Conservation (phyloP, 257 asterid species). For the Solanum etuberosum region DNA sequence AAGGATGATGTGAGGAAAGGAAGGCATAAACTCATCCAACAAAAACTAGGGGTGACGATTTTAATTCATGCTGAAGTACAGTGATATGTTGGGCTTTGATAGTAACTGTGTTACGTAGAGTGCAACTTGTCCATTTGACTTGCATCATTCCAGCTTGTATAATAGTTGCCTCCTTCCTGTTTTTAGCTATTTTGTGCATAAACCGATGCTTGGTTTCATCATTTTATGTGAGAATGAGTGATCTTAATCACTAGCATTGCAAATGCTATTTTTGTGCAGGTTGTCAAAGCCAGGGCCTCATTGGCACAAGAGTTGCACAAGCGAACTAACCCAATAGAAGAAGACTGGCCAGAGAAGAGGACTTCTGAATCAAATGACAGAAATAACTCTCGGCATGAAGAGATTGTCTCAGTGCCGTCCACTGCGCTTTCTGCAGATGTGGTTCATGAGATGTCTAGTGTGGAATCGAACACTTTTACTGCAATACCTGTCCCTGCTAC, state of each 20-base stretch:
- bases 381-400: slow-evolving; percentile 23
- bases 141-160: background rate
- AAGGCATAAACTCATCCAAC: background rate
- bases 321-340: slow-evolving; percentile 5
- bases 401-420: slow-evolving; percentile 35
- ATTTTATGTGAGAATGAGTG: background rate
- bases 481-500: slow-evolving; percentile 18
- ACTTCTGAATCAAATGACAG: slow-evolving; percentile 14
- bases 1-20: background rate
- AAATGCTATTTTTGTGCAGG: slow-evolving; percentile 22
- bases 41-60: background rate
- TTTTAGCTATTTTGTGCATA: background rate
- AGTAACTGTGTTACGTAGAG: background rate
- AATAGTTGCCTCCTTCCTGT: background rate
- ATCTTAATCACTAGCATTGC: background rate
- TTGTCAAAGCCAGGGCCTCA: slow-evolving; percentile 58
- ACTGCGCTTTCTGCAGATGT: slow-evolving; percentile 6
- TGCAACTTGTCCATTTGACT: background rate
- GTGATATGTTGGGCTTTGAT: background rate
- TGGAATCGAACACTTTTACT: slow-evolving; percentile 14
- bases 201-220: background rate
- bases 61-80: background rate
- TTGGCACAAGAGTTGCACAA: slow-evolving; percentile 43
- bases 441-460: slow-evolving; percentile 11
- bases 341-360: background rate